phyloP scores from a whole-genome alignment of 148 eudicot genomes.

The Diospyros lotus region DNA sequence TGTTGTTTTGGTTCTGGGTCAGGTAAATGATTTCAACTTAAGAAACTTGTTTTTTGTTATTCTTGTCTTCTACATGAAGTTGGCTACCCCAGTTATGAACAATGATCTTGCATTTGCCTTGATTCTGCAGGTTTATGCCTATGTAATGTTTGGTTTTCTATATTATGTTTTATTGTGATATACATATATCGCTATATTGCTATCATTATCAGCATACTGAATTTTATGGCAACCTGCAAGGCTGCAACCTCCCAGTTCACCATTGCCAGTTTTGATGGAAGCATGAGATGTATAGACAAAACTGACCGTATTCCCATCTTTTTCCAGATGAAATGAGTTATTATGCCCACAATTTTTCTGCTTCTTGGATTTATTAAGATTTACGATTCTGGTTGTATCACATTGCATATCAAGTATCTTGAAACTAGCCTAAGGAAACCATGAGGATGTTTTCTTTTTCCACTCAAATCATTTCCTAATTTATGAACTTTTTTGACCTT shows the following conservation, averaged over 20 bases:
- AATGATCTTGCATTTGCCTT: neutral
- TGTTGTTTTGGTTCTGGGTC: conserved; percentile 89
- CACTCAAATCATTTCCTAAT: neutral
- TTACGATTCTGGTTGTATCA: neutral
- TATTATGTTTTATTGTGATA: neutral
- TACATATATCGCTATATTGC: neutral
- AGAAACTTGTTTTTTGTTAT: neutral
- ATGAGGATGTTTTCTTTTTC: neutral
- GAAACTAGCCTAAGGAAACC: neutral
- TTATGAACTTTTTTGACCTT: neutral
- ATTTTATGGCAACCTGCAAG: neutral
- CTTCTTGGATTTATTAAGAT: neutral
- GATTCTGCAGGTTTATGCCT: neutral
- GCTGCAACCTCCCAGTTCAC: neutral
- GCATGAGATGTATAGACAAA: neutral
- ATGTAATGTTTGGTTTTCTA: neutral
- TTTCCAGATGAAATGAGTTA: neutral
- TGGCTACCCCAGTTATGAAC: too few species aligned
- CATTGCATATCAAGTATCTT: neutral
- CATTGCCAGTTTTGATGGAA: neutral
- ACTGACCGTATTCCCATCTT: neutral
- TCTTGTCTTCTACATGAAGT: neutral
- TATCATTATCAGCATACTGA: neutral
- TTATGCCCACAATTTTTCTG: neutral
- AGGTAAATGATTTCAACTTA: conserved; percentile 42